Base-by-base conservation (phyloP, 371 early-diverging fungal species). In the Mycotypha africana region DNA sequence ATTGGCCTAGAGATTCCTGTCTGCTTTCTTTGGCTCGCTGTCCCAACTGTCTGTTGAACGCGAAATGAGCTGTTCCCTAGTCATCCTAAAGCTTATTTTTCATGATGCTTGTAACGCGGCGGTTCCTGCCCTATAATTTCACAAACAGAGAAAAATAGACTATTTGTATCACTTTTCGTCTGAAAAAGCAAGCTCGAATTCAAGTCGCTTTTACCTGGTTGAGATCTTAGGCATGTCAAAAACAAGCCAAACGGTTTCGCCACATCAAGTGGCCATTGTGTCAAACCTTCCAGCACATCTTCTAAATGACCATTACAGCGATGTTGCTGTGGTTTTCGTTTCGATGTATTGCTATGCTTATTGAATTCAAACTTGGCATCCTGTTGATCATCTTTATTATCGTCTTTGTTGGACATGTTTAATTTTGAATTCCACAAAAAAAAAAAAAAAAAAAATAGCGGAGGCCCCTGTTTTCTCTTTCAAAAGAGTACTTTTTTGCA, bases 261-360 rank as follows among this genome's bases (percentile, higher is more conserved):
- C 8, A 74, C 56, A 39, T 74, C 67, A 58, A 74, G 56, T 1
- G 74, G 74, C 70, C 70, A 67, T 14, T 45, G 56, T 9, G 63
- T 59, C 4, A 74, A 4, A 2, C 74, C 74, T 32, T 54, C 51
- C 25, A 74, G 41, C 9, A 67, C 47, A 48, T 74, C 74, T 44
- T 74, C 74, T 7, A 74, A 51, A 40, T 74, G 70, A 4, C 33
- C 58, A 48, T 74, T 70, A 37, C 74, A 74, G 4, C 74, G 63
- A 44, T 67, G 66, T 22, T 65, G 47, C 21, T 48, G 21, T n/a
- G 57, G 58, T 41, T 35, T 42, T n/a, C 31, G 25, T 14, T 25
- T 46, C 11, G 62, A 51, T 17, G 56, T 43, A 14, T 60, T 48
- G n/a, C 67, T 67, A 32, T 62, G 63, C 17, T 51, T 53, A 22